Percentiles rank a stretch among this genome's conserved stretches.
Evolutionary conservation across 768 basidiomycete species (phyloP).

Genomic region (Mycena galopus): DNA sequence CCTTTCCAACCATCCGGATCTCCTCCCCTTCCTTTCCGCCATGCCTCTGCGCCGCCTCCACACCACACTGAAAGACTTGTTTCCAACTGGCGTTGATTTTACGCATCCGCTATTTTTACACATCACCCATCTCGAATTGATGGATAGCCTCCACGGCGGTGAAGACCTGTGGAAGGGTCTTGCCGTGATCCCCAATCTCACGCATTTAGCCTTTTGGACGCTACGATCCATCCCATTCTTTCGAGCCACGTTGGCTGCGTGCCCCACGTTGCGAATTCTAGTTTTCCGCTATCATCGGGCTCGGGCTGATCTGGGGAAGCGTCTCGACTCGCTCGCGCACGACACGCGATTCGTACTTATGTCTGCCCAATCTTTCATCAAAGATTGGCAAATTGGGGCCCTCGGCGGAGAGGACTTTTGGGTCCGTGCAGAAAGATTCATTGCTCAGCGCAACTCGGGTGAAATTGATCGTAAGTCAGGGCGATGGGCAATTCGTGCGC

Average conservation of each 20-base stretch:
- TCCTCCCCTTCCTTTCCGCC: neutral
- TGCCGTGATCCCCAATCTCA: constrained; percentile 2
- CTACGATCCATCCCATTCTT: neutral
- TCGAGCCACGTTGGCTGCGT: neutral
- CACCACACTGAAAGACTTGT: neutral
- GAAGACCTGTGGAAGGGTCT: constrained; percentile 2
- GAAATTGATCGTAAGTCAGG: neutral
- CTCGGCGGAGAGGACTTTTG: constrained; percentile 8
- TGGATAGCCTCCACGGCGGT: neutral
- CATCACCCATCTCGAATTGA: constrained; percentile 7
- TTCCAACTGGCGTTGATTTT: neutral
- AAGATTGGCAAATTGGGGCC: neutral
- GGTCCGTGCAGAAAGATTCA: constrained; percentile 17
- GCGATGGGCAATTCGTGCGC: neutral
- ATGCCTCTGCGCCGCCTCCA: constrained; percentile 8
- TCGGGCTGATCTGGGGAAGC: neutral
- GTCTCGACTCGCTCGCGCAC: neutral
- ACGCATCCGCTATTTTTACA: constrained; percentile 1
- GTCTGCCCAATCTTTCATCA: neutral
- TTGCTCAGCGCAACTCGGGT: constrained; percentile 2
- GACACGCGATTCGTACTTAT: constrained; percentile 15
- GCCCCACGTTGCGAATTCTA: neutral
- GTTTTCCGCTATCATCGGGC: neutral
- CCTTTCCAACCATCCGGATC: neutral
- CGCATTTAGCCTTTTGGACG: constrained; percentile 4